Conservation (phyloP, 148 eudicot genomes). For the Rhododendron mucronatum region DNA sequence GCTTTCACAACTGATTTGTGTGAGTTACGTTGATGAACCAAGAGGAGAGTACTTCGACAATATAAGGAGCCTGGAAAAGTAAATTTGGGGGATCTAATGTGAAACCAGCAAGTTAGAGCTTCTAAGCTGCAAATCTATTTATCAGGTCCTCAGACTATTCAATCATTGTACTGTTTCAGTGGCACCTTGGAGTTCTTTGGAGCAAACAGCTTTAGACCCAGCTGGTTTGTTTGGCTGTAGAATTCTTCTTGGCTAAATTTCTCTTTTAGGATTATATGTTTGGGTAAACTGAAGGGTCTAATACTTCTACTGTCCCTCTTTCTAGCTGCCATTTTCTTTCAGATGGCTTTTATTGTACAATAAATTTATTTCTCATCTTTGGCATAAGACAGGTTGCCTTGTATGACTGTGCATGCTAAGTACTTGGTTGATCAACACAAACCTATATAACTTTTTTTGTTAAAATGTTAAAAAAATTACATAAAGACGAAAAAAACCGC, state of each 20-base stretch:
- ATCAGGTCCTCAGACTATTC: neutral
- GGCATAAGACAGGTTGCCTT: neutral
- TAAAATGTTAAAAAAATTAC: no score
- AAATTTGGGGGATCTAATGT: neutral
- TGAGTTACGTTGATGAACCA: neutral
- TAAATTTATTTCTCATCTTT: neutral
- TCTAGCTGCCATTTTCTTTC: neutral
- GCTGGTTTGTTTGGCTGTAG: slow-evolving; percentile 1
- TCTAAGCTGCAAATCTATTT: neutral
- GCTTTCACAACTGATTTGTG: neutral
- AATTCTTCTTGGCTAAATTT: neutral
- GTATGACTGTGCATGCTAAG: neutral
- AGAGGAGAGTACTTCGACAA: neutral
- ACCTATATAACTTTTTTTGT: no score
- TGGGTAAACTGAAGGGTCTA: neutral
- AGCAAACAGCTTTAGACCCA: neutral
- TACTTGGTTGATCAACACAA: neutral
- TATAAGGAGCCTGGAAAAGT: neutral
- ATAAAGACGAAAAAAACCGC: no score
- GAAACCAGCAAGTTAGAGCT: neutral
- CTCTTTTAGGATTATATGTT: neutral
- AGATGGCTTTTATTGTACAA: neutral
- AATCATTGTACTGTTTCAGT: neutral
- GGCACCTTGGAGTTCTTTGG: neutral
- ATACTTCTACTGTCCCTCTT: neutral